phyloP scores from a whole-genome alignment of 2,329 filamentous ascomycete genomes.

The Ophiostoma angusticollis region DNA sequence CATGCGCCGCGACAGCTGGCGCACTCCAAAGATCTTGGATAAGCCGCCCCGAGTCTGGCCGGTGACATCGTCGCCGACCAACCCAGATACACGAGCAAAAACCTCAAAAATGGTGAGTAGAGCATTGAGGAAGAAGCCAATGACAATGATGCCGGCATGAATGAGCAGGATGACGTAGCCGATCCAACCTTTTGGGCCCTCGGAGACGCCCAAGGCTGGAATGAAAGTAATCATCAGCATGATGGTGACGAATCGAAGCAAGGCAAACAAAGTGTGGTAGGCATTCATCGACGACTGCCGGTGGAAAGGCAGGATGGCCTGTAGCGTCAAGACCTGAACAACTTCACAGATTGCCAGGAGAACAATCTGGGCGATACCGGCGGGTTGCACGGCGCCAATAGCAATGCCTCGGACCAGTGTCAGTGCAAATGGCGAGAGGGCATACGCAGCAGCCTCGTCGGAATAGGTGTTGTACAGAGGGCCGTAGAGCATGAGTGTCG shows the following conservation, averaged over 20 bases:
- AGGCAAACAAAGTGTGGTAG: conserved; percentile 77
- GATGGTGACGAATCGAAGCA: conserved; percentile 61
- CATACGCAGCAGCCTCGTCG: conserved; percentile 82
- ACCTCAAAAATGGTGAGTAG: conserved; percentile 86
- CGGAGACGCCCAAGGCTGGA: conserved; percentile 64
- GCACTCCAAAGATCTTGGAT: conserved; percentile 81
- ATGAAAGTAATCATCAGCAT: conserved; percentile 74
- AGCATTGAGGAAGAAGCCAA: conserved; percentile 89
- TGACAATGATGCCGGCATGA: conserved; percentile 71
- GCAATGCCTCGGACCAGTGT: conserved; percentile 79
- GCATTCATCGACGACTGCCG: conserved; percentile 93
- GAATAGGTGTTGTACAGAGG: conserved; percentile 96
- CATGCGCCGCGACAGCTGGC: conserved; percentile 66
- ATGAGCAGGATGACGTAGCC: conserved; percentile 82
- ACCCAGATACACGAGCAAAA: conserved; percentile 66
- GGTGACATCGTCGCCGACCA: conserved; percentile 59
- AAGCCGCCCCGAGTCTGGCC: conserved; percentile 69
- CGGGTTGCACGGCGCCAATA: conserved; percentile 84
- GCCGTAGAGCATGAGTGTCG: conserved; percentile 79
- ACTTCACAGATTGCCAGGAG: conserved; percentile 90
- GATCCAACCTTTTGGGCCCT: conserved; percentile 82
- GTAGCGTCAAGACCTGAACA: conserved; percentile 71
- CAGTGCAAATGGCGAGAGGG: conserved; percentile 71
- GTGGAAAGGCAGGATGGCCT: conserved; percentile 83
- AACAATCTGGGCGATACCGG: conserved; percentile 85